Evolutionary conservation across 768 basidiomycete genomes (phyloP).

Genomic region (Rhodosporidiobolus sp.): DNA sequence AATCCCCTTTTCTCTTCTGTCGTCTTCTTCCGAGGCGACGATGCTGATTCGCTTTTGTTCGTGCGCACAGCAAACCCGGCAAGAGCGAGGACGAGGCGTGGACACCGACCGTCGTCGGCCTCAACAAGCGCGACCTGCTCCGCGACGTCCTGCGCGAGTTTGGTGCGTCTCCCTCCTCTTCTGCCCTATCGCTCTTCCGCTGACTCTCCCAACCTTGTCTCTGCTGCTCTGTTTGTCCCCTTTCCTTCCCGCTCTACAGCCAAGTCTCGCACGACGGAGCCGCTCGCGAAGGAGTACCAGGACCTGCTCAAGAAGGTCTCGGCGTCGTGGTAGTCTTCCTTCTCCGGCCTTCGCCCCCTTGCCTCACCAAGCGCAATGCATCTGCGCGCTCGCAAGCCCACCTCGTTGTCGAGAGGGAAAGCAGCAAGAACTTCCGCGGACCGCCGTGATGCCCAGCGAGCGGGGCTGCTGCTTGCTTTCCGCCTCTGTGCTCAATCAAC

Average conservation of each 20-base stretch:
- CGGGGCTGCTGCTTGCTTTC: too few relatives aligned
- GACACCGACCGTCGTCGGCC: slow-evolving; percentile 65
- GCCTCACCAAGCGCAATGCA: too few relatives aligned
- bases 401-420: too few relatives aligned
- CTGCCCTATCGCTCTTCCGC: neutral
- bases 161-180: slow-evolving; percentile 8
- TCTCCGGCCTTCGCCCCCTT: too few relatives aligned
- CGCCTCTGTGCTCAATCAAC: too few relatives aligned
- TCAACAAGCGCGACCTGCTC: slow-evolving; percentile 75
- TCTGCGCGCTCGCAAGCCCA: too few relatives aligned
- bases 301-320: slow-evolving; percentile 57
- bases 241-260: slow-evolving; percentile 51
- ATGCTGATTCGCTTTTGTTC: neutral
- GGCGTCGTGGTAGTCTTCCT: neutral
- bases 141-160: slow-evolving; percentile 75
- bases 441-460: too few relatives aligned
- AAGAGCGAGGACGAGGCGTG: slow-evolving; percentile 60
- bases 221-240: too few relatives aligned
- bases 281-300: slow-evolving; percentile 77
- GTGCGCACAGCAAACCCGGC: slow-evolving; percentile 61
- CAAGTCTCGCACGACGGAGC: slow-evolving; percentile 68
- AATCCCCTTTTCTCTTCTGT: neutral
- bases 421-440: too few relatives aligned
- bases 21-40: neutral
- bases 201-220: too few relatives aligned